Conservation (phyloP, 2,329 filamentous ascomycete species). For the Curvularia hawaiiensis region DNA sequence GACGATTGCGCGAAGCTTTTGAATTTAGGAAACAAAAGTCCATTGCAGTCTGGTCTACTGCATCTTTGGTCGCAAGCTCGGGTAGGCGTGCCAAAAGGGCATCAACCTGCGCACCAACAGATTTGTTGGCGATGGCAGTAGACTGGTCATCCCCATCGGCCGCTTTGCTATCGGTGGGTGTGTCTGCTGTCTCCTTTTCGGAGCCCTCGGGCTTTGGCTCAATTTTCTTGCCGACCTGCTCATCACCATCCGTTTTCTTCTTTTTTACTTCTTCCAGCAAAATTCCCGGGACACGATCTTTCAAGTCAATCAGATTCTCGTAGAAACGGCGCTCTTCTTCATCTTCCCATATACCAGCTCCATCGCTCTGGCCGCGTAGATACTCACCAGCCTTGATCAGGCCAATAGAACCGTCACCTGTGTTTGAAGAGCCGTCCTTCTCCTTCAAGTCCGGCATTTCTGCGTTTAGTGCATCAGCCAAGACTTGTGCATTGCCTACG, state of each 20-base stretch:
- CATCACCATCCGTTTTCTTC: conserved; percentile 83
- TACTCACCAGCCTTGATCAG: conserved; percentile 95
- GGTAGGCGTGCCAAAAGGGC: conserved; percentile 85
- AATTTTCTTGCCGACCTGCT: conserved; percentile 77
- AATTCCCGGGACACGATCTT: conserved; percentile 93
- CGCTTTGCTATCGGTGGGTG: conserved; percentile 55
- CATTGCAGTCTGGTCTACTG: conserved; percentile 88
- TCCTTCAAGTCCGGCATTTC: conserved; percentile 96
- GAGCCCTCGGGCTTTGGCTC: conserved; percentile 53
- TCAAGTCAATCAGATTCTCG: conserved; percentile 93
- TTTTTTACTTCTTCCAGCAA: conserved; percentile 94
- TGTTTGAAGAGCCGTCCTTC: conserved; percentile 70
- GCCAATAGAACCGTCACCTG: conserved; percentile 79
- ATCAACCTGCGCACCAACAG: conserved; percentile 95
- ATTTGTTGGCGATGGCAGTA: conserved; percentile 95
- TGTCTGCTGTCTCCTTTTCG: conserved; percentile 49
- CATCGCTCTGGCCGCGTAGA: conserved; percentile 85
- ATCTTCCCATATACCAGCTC: conserved; percentile 96
- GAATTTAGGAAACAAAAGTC: conserved; percentile 99
- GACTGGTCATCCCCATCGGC: conserved; percentile 78
- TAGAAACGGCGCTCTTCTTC: conserved; percentile 98
- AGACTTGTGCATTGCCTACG: conserved; percentile 83
- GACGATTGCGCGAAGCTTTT: conserved; percentile 92
- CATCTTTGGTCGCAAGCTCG: conserved; percentile 88
- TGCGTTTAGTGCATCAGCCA: conserved; percentile 84